phyloP scores from a whole-genome alignment of 139 green algal genomes.

The Chlorella sp. region DNA sequence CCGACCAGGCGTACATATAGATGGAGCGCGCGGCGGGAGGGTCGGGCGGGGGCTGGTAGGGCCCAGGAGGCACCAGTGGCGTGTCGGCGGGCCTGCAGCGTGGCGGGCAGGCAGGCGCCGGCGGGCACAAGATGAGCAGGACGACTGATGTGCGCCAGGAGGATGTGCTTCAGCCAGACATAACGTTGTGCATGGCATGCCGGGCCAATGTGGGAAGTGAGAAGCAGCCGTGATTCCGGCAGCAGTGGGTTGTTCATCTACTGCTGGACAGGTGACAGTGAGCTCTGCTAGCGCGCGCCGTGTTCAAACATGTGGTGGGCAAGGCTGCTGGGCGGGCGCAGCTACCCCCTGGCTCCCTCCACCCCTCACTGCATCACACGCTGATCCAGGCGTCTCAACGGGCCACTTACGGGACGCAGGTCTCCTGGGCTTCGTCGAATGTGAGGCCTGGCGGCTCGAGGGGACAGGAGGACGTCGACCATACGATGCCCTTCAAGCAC shows the following conservation, averaged over 20 bases:
- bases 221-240: too few relatives aligned
- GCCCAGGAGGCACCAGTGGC: not conserved
- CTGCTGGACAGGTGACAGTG: too few relatives aligned
- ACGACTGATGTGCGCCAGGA: not conserved
- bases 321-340: too few relatives aligned
- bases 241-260: too few relatives aligned
- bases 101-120: not conserved
- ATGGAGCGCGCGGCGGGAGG: not conserved
- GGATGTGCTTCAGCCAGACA: not conserved
- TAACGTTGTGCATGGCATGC: too few relatives aligned
- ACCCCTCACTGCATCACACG: too few relatives aligned
- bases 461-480: not conserved
- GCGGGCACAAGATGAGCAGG: not conserved
- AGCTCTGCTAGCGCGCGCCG: too few relatives aligned
- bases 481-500: not conserved
- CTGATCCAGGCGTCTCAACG: too few relatives aligned
- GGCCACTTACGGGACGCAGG: not conserved
- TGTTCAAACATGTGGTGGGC: too few relatives aligned
- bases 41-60: not conserved
- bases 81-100: not conserved
- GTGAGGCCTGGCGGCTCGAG: not conserved
- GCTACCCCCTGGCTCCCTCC: too few relatives aligned
- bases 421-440: not conserved
- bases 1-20: not conserved
- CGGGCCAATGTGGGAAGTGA: too few relatives aligned